Percentiles rank a stretch among this genome's conserved stretches.
Conservation (phyloP, 164 flowering plant species). For the Umbellularia californica region DNA sequence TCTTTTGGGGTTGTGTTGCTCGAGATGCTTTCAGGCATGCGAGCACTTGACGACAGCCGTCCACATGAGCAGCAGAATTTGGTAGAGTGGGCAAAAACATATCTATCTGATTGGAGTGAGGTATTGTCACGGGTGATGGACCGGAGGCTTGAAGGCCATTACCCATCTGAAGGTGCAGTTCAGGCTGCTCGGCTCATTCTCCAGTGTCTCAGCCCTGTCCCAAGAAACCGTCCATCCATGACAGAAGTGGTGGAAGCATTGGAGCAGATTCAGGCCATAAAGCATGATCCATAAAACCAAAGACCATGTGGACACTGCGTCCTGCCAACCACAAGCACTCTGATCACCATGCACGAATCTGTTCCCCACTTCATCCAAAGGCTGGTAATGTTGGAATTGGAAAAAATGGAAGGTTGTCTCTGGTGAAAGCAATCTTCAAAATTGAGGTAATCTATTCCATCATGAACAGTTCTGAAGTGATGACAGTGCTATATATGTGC, state of each 20-base stretch:
- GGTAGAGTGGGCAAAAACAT: constrained; percentile 68
- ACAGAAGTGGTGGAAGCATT: constrained; percentile 56
- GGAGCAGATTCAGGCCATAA: constrained; percentile 36
- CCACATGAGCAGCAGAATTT: constrained; percentile 52
- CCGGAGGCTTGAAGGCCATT: constrained; percentile 45
- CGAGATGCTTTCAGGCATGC: constrained; percentile 69
- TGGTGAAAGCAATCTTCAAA: too few species aligned
- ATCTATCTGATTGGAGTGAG: constrained; percentile 39
- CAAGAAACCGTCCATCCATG: constrained; percentile 70
- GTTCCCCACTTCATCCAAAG: too few species aligned
- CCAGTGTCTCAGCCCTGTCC: constrained; percentile 51
- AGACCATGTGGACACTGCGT: too few species aligned
- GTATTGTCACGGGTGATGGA: constrained; percentile 48
- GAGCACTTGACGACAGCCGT: constrained; percentile 65
- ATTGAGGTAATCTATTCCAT: too few species aligned
- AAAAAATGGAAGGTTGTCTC: too few species aligned
- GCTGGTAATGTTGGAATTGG: too few species aligned
- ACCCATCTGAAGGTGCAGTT: constrained; percentile 47
- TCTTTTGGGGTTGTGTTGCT: constrained; percentile 83
- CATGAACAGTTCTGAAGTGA: too few species aligned
- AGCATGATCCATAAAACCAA: constrained; percentile 11
- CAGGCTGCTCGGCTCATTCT: constrained; percentile 58
- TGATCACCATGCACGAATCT: too few species aligned
- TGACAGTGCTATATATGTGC: background rate
- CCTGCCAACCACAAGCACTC: too few species aligned